These are phyloP conservation scores for Phyllosticta citribraziliensis DNA, from an alignment of 2,329 filamentous ascomycete species.

Conservation along the genomic window DNA sequence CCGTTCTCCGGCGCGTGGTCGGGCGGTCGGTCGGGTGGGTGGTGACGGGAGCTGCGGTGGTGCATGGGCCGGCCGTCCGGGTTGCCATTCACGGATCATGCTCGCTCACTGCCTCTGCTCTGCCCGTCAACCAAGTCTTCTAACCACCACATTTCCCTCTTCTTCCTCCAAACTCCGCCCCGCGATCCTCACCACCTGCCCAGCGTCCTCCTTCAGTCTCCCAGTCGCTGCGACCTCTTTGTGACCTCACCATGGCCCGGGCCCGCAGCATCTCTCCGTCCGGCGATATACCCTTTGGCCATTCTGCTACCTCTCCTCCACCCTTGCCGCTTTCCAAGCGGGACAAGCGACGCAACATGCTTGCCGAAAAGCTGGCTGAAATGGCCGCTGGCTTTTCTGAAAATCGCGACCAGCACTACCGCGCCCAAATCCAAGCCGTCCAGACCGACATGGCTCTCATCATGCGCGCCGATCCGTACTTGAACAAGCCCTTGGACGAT, in stretches of 20 bases:
- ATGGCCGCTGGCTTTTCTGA: conserved; percentile 69
- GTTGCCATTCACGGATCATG: background rate
- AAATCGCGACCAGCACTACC: conserved; percentile 75
- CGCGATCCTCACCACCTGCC: background rate
- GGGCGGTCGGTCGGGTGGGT: too few relatives aligned
- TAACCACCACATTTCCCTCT: background rate
- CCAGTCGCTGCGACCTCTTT: background rate
- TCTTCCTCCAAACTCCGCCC: background rate
- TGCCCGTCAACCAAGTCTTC: background rate
- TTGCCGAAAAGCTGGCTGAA: conserved; percentile 67
- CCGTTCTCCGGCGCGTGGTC: background rate
- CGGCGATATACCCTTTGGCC: conserved; percentile 26
- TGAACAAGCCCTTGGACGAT: conserved; percentile 57
- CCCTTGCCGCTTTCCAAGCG: conserved; percentile 65
- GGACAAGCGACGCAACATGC: conserved; percentile 77
- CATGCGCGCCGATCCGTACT: conserved; percentile 74
- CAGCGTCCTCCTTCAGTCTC: background rate
- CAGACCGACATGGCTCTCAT: conserved; percentile 84
- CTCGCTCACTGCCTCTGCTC: background rate
- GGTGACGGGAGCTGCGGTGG: too few relatives aligned
- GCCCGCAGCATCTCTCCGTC: conserved; percentile 28
- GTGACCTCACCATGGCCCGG: conserved; percentile 23
- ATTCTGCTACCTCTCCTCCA: conserved; percentile 34
- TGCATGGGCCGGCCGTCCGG: background rate
- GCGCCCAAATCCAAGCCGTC: conserved; percentile 82